phyloP scores from a whole-genome alignment of 176 grass and related monocot genomes.

The Triticum turgidum region DNA sequence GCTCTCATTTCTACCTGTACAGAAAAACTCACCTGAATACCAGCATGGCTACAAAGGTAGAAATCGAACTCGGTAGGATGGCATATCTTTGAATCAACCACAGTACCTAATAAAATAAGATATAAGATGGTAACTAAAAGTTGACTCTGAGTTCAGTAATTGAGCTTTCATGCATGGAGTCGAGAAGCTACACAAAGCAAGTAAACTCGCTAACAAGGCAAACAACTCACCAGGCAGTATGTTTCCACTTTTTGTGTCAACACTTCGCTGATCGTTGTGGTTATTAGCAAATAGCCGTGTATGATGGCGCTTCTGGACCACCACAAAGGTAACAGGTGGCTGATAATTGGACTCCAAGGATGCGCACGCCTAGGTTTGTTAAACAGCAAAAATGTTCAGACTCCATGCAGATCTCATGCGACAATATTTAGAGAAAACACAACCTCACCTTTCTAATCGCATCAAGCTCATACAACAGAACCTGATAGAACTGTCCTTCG shows the following conservation, averaged over 20 bases:
- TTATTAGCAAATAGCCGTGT: conserved; percentile 72
- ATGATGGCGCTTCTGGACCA: conserved; percentile 84
- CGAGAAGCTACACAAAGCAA: not conserved
- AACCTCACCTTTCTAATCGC: conserved; percentile 65
- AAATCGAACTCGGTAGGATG: conserved; percentile 93
- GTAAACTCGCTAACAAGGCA: not conserved
- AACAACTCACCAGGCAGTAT: conserved; percentile 60
- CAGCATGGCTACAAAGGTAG: conserved; percentile 76
- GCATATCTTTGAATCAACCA: conserved; percentile 77
- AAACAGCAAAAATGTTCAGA: not conserved
- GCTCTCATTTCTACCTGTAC: conserved; percentile 3
- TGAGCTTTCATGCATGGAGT: not conserved
- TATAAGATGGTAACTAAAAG: not conserved
- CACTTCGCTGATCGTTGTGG: conserved; percentile 43
- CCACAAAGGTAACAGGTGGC: conserved; percentile 74
- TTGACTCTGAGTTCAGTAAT: conserved; percentile 3
- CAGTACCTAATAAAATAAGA: conserved; percentile 52
- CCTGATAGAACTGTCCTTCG: conserved; percentile 82
- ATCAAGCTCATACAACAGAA: conserved; percentile 62
- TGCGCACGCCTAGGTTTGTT: conserved; percentile 55
- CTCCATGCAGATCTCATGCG: not conserved
- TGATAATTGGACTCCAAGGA: conserved; percentile 77
- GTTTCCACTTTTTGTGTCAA: conserved; percentile 63
- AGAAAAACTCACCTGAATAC: conserved; percentile 56
- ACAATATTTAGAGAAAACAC: not conserved